These are phyloP conservation scores for Wickerhamiella sergipiensis DNA, from an alignment of 805 yeast genomes.

Conservation along the genomic window DNA sequence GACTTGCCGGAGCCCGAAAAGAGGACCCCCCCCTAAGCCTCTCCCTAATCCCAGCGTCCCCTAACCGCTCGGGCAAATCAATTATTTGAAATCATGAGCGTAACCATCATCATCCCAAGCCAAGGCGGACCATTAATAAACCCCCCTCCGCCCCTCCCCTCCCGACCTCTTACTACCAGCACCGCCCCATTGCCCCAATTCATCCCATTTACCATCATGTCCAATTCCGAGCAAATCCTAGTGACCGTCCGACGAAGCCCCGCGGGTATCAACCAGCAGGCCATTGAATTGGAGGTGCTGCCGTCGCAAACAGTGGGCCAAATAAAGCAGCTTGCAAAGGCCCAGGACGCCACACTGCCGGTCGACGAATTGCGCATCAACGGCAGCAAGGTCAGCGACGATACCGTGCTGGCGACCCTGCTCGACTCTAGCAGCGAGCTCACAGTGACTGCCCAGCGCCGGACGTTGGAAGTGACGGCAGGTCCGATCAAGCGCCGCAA, in stretches of 20 bases:
- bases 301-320: constrained; percentile 22
- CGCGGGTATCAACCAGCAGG: constrained; percentile 10
- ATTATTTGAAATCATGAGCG: not conserved
- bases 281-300: constrained; percentile 17
- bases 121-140: not conserved
- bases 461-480: constrained; percentile 19
- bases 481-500: constrained; percentile 28
- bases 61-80: not conserved
- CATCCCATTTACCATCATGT: not conserved
- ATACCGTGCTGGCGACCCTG: constrained; percentile 20
- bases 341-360: constrained; percentile 18
- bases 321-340: constrained; percentile 21
- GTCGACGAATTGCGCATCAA: constrained; percentile 19
- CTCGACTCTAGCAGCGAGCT: constrained; percentile 18
- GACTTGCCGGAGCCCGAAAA: not conserved
- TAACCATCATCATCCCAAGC: not conserved
- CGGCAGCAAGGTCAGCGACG: constrained; percentile 22
- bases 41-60: not conserved
- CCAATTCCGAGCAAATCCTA: constrained; percentile 11
- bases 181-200: too few species aligned
- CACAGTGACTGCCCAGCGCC: constrained; percentile 19
- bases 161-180: not conserved
- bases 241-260: constrained; percentile 16
- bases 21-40: too few species aligned
- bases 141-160: not conserved